These are phyloP conservation scores for Mycena sanguinolenta DNA, from an alignment of 768 basidiomycete species.

Conservation along the genomic window DNA sequence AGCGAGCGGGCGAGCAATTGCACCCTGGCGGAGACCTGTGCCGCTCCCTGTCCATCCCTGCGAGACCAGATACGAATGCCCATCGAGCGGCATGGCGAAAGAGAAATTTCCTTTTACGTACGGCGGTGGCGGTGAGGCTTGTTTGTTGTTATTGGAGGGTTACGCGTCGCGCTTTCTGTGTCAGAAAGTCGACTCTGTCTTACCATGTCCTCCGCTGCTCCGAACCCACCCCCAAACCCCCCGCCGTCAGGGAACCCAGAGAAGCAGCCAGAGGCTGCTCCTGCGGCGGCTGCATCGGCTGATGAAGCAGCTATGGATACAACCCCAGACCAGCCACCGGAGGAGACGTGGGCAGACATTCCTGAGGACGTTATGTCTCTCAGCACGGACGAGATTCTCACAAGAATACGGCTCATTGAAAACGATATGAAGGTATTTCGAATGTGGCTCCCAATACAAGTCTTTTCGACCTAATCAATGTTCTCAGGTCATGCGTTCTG, in stretches of 20 bases:
- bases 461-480: constrained; percentile 7
- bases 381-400: constrained; percentile 88
- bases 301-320: constrained; percentile 75
- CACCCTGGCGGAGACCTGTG: constrained; percentile 85
- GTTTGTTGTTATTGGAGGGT: neutral
- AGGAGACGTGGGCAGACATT: constrained; percentile 93
- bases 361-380: constrained; percentile 88
- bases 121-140: neutral
- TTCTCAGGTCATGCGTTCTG: constrained; percentile 95
- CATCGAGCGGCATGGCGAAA: constrained; percentile 73
- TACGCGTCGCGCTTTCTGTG: constrained; percentile 28
- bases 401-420: constrained; percentile 92
- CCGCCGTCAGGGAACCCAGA: constrained; percentile 57
- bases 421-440: constrained; percentile 91
- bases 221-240: constrained; percentile 67
- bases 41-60: constrained; percentile 95
- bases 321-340: constrained; percentile 74
- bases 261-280: constrained; percentile 61
- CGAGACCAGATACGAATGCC: constrained; percentile 77
- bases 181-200: neutral
- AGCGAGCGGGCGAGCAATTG: constrained; percentile 81
- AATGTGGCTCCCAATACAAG: neutral
- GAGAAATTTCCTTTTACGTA: neutral
- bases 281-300: constrained; percentile 49
- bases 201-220: constrained; percentile 70